Evolutionary conservation across 257 asterid genomes (phyloP).

Genomic region (Capsicum rhomboideum): DNA sequence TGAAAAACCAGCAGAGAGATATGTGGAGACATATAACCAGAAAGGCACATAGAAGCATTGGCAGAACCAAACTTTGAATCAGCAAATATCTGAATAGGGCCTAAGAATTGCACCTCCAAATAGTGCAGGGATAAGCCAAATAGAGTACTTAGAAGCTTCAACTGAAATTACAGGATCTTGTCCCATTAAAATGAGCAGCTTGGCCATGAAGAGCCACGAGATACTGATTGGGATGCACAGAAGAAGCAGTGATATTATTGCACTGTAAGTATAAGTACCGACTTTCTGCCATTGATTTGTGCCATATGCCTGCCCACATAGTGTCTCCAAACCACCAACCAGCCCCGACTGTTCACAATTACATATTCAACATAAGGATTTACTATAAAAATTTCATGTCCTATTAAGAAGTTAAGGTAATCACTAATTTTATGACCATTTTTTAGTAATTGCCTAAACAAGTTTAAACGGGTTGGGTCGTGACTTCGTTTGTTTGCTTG

Average conservation of each 20-base stretch:
- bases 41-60: conserved; percentile 35
- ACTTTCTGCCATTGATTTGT: conserved; percentile 45
- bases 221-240: conserved; percentile 39
- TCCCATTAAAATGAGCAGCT: conserved; percentile 27
- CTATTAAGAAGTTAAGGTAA: background rate
- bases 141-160: conserved; percentile 32
- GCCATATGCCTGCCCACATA: conserved; percentile 64
- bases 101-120: conserved; percentile 40
- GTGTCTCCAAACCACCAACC: conserved; percentile 56
- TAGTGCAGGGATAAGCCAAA: conserved; percentile 40
- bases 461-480: background rate
- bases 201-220: conserved; percentile 40
- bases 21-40: conserved; percentile 39
- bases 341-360: conserved; percentile 31
- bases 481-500: background rate
- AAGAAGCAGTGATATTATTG: conserved; percentile 28
- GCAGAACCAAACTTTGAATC: conserved; percentile 47
- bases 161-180: conserved; percentile 42
- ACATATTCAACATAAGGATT: background rate
- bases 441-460: background rate
- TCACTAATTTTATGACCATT: background rate
- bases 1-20: conserved; percentile 34
- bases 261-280: conserved; percentile 37
- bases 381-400: background rate
- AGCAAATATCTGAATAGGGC: conserved; percentile 50